Conservation (phyloP, 805 yeast species). For the Geotrichum ghanense region DNA sequence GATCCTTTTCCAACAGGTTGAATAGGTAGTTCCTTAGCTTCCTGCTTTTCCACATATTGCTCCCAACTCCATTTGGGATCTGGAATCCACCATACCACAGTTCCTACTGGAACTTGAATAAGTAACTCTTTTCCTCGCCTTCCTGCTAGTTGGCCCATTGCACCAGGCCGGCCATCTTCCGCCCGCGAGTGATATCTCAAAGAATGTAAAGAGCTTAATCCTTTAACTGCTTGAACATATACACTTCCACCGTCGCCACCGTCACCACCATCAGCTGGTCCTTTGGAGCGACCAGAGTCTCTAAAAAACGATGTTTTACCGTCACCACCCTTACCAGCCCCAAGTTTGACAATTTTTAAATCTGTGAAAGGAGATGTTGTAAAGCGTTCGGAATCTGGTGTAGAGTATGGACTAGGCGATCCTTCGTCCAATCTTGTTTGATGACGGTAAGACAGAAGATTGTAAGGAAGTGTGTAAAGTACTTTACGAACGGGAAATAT, state of each 20-base stretch:
- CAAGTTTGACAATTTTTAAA: constrained; percentile 50
- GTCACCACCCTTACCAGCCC: constrained; percentile 80
- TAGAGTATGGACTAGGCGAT: neutral
- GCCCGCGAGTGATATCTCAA: constrained; percentile 61
- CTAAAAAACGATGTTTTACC: constrained; percentile 80
- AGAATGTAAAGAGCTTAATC: constrained; percentile 59
- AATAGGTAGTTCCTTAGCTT: constrained; percentile 4
- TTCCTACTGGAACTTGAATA: constrained; percentile 86
- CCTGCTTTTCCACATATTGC: constrained; percentile 3
- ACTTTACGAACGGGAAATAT: neutral
- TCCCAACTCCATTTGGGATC: constrained; percentile 35
- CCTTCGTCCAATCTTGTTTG: constrained; percentile 4
- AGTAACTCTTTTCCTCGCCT: constrained; percentile 66
- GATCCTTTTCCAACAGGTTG: constrained; percentile 2
- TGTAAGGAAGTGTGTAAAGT: constrained; percentile 14
- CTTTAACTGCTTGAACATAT: constrained; percentile 69
- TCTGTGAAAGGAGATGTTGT: constrained; percentile 38
- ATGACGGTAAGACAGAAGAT: constrained; percentile 11
- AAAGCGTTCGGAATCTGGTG: neutral
- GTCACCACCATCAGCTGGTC: constrained; percentile 99
- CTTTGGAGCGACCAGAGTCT: constrained; percentile 73
- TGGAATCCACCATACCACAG: constrained; percentile 76
- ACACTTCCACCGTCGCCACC: constrained; percentile 91
- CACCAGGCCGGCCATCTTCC: constrained; percentile 59
- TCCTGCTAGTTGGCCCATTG: constrained; percentile 76